Percentiles rank a stretch among this genome's conserved stretches.
Conservation (phyloP, 2,329 filamentous ascomycete genomes). For the Alternaria metachromatica region DNA sequence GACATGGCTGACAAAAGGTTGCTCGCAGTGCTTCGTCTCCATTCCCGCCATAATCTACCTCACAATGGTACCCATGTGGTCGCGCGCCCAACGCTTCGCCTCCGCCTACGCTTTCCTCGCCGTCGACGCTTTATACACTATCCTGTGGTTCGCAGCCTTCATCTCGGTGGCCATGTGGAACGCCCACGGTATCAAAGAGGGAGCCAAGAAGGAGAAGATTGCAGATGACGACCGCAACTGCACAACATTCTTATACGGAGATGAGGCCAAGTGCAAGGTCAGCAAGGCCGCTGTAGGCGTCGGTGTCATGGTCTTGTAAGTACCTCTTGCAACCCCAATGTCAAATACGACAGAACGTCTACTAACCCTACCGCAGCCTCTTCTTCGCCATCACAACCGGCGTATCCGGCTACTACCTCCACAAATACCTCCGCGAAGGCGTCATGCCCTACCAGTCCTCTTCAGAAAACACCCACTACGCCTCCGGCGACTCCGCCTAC, state of each 20-base stretch:
- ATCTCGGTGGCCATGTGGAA: slow-evolving; percentile 64
- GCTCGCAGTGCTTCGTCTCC: slow-evolving; percentile 63
- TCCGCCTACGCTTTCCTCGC: slow-evolving; percentile 66
- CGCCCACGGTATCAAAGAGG: slow-evolving; percentile 59
- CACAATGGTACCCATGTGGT: slow-evolving; percentile 66
- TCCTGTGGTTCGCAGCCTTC: slow-evolving; percentile 68
- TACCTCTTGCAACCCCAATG: not conserved
- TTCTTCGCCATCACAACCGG: slow-evolving; percentile 61
- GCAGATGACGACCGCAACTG: slow-evolving; percentile 56
- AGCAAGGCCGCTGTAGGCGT: slow-evolving; percentile 63
- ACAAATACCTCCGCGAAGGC: slow-evolving; percentile 64
- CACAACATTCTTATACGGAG: slow-evolving; percentile 63
- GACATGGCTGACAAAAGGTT: slow-evolving; percentile 21
- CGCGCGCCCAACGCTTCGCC: slow-evolving; percentile 63
- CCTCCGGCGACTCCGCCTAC: slow-evolving; percentile 33
- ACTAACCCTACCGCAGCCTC: slow-evolving; percentile 48
- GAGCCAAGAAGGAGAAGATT: slow-evolving; percentile 52
- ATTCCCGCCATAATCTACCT: slow-evolving; percentile 66
- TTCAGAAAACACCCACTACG: slow-evolving; percentile 55
- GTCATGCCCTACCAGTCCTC: slow-evolving; percentile 56
- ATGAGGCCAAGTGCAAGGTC: slow-evolving; percentile 62
- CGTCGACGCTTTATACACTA: slow-evolving; percentile 59
- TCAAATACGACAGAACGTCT: not conserved
- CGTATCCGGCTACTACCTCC: slow-evolving; percentile 62
- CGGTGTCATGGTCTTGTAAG: slow-evolving; percentile 64